Conservation (phyloP, 805 yeast species). For the Candida mattraensis region DNA sequence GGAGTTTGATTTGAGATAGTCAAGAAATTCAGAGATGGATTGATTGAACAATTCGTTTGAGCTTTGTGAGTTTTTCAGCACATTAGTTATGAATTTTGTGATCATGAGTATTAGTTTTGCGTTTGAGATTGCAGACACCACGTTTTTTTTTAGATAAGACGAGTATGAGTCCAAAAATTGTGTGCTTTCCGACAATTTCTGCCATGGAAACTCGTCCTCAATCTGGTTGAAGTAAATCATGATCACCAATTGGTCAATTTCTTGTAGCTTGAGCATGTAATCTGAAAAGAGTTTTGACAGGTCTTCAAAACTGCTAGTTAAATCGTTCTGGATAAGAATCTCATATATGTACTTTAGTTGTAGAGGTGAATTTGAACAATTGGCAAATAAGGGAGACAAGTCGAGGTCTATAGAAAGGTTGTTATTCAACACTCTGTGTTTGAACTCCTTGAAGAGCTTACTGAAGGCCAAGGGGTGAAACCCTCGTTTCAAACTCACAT, state of each 20-base stretch:
- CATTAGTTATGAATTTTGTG: conserved; percentile 22
- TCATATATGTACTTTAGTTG: conserved; percentile 32
- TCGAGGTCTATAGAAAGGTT: conserved; percentile 14
- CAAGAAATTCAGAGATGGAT: conserved; percentile 16
- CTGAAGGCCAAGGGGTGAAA: conserved; percentile 29
- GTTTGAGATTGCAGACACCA: conserved; percentile 7
- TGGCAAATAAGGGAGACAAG: conserved; percentile 19
- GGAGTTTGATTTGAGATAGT: conserved; percentile 12
- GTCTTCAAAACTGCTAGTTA: conserved; percentile 26
- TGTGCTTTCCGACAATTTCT: conserved; percentile 10
- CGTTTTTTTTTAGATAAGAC: conserved; percentile 10
- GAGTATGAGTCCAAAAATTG: conserved; percentile 19
- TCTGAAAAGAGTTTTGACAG: conserved; percentile 21
- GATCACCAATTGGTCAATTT: conserved; percentile 25
- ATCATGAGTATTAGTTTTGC: conserved; percentile 22
- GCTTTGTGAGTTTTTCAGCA: conserved; percentile 17
- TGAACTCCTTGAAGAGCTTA: conserved; percentile 29
- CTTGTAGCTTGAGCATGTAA: conserved; percentile 13
- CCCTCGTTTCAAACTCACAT: conserved; percentile 22
- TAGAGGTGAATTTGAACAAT: conserved; percentile 17
- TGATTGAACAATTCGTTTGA: conserved; percentile 19
- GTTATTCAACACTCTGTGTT: conserved; percentile 16
- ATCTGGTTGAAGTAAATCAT: conserved; percentile 30
- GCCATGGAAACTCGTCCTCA: conserved; percentile 25
- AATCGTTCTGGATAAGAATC: conserved; percentile 27